Base-by-base conservation (phyloP, 228 moss, liverwort and hornwort species). In the Sphagnum magellanicum region DNA sequence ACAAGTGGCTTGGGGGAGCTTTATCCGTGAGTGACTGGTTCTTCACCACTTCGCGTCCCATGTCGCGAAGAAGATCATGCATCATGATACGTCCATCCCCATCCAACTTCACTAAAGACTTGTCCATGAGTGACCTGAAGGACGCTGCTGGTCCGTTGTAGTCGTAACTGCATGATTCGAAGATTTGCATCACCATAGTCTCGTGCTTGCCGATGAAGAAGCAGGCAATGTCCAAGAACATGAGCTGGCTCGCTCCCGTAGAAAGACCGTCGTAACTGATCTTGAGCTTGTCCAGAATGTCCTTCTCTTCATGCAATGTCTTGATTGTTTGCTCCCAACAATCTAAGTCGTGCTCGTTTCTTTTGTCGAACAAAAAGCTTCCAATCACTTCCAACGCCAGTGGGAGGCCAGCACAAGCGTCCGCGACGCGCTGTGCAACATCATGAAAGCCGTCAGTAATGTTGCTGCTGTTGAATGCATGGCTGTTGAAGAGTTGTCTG, bases 161-260 rank as follows among this genome's bases (percentile, higher is more conserved):
- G 17, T 17, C 17, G 17, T 17, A 17, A 17, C 17, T 17, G 17
- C 17, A 17, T 17, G 17, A 17, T 17, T 17, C 17, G 17, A 17
- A 67, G 50, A 70, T 49, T 61, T 60, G 60, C 59, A 50, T 16
- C 8, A 59, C 70, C 51, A 70, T 61, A 16, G 60, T 50, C n/a
- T 49, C 5, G 4, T 16, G 70, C 60, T n/a, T 8, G 7, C 60
- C 60, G 8, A 70, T 70, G 5, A 70, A 16, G 61, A 70, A 50
- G 50, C 70, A 70, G 9, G 70, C 70, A 10, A 70, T 61, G 48
- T 70, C 59, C 50, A 12, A 16, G 17, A 73, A 73, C 60, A 73
- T 68, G 17, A 17, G 17, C 0, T 51, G 51, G 5, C 49, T 62
- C 6, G 59, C 73, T 3, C 48, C 47, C 5, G 52, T 55, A 4